Evolutionary conservation across 768 basidiomycete species (phyloP), one percentile per base, ranked within the genome.

Genomic region (button mushroom (Agaricus bisporus)): DNA sequence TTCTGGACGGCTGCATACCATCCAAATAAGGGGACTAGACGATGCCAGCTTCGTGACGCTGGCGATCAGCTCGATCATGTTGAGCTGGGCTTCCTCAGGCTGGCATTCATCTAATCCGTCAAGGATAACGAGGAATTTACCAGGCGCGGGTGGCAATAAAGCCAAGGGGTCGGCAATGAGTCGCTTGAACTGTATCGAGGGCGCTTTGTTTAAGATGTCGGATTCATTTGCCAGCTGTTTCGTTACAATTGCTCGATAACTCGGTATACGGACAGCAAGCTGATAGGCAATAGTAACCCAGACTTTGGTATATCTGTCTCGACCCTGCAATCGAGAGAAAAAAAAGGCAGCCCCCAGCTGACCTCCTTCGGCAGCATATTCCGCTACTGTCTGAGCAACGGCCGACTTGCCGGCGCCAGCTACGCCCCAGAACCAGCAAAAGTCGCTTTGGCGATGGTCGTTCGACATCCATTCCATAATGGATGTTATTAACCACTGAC

Each of bases 61-160:
- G 48, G 14, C 25, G 49, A 41, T 49, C 25, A 32, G 18, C 6
- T 51, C n/a, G 29, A 51, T 51, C 18, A 42, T 41, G 14, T 42
- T 32, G n/a, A 42, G 26, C 36, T 47, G 50, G 3, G 37, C 37
- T 4, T 38, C 22, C 17, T 45, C 42, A 9, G 41, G 26, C 32
- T 56, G 18, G 41, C 55, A 56, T 32, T 46, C 48, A n/a, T 51
- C 49, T 7, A 51, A 36, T 2, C 49, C 49, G 32, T 47, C 50
- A 15, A 56, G 38, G 4, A 48, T 17, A 22, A 51, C 41, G 10
- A 51, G 26, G 12, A n/a, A 20, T 20, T 49, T 46, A n/a, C n/a
- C n/a, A 18, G 42, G 26, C 0, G 20, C 5, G 18, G 38, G n/a
- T 28, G 22, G 7, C 11, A 48, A 10, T 11, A 15, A 12, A 10